Percentiles rank a stretch among this genome's conserved stretches.
phyloP scores from a whole-genome alignment of 805 yeast species.

The Candida mattraensis region DNA sequence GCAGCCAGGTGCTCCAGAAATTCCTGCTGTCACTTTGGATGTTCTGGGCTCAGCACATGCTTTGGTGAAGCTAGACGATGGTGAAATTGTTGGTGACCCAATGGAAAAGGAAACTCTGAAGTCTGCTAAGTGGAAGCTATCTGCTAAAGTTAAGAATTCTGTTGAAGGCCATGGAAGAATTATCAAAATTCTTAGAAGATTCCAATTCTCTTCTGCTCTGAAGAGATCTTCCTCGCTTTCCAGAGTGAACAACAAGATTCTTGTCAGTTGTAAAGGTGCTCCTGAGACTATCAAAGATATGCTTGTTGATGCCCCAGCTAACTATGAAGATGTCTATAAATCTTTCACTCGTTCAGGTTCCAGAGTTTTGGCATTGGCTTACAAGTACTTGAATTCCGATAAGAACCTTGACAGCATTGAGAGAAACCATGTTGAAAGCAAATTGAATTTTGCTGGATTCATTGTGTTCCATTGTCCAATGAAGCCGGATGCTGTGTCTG shows the following conservation, averaged over 20 bases:
- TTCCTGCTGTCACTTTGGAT: constrained; percentile 65
- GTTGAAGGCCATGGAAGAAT: constrained; percentile 47
- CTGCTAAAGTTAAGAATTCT: constrained; percentile 59
- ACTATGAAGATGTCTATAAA: constrained; percentile 83
- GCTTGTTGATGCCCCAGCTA: constrained; percentile 66
- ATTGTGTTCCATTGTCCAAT: constrained; percentile 97
- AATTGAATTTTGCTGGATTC: constrained; percentile 83
- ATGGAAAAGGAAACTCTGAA: constrained; percentile 96
- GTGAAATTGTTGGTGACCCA: constrained; percentile 98
- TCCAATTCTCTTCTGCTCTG: constrained; percentile 94
- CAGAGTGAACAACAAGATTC: constrained; percentile 46
- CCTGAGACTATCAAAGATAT: constrained; percentile 91
- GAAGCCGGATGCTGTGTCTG: constrained; percentile 88
- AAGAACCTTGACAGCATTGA: constrained; percentile 55
- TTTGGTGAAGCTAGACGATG: constrained; percentile 88
- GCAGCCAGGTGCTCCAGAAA: constrained; percentile 49
- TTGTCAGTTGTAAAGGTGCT: constrained; percentile 95
- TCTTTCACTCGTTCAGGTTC: constrained; percentile 93
- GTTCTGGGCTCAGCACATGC: constrained; percentile 97
- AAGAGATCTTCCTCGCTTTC: constrained; percentile 93
- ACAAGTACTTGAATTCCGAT: constrained; percentile 58
- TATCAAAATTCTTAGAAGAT: constrained; percentile 80
- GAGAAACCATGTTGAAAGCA: constrained; percentile 76
- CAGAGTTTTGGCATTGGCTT: constrained; percentile 94
- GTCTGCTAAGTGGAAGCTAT: constrained; percentile 84